A percentile compares a stretch with the other conserved stretches of the same genome.
Evolutionary conservation across 345 rosid genomes (phyloP).

Genomic region (Aquilaria sinensis): DNA sequence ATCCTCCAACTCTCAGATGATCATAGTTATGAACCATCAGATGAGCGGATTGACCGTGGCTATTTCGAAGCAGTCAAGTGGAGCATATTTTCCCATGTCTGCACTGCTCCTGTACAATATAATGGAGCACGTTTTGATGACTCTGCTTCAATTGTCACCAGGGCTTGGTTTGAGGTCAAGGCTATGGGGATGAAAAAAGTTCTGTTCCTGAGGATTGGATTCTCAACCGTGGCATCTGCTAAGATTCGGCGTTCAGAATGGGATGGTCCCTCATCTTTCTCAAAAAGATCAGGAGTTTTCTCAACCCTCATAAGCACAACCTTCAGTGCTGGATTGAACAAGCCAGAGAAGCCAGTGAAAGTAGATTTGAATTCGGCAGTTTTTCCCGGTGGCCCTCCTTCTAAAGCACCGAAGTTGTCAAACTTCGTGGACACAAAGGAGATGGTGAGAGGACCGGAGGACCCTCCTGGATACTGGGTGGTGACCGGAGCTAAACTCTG

Average conservation of each 20-base stretch:
- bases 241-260: constrained; percentile 70
- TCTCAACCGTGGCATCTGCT: constrained; percentile 64
- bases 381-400: constrained; percentile 71
- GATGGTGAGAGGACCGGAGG: constrained; percentile 86
- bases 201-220: constrained; percentile 83
- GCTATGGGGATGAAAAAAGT: constrained; percentile 78
- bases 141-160: constrained; percentile 70
- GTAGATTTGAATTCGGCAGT: constrained; percentile 83
- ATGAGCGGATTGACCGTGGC: constrained; percentile 46
- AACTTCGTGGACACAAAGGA: constrained; percentile 87
- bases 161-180: constrained; percentile 92
- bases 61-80: constrained; percentile 85
- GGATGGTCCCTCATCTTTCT: constrained; percentile 60
- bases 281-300: constrained; percentile 77
- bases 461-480: constrained; percentile 92
- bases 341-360: constrained; percentile 41
- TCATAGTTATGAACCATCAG: constrained; percentile 36
- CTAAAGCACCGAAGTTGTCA: constrained; percentile 51
- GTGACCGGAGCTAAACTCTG: constrained; percentile 90
- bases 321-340: constrained; percentile 46
- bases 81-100: constrained; percentile 90
- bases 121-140: constrained; percentile 58
- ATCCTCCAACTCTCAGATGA: constrained; percentile 58
- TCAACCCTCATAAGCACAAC: constrained; percentile 63
- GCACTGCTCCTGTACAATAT: constrained; percentile 78